Evolutionary conservation across 2,329 filamentous ascomycete species (phyloP).

Genomic region (Truncatella angustata): DNA sequence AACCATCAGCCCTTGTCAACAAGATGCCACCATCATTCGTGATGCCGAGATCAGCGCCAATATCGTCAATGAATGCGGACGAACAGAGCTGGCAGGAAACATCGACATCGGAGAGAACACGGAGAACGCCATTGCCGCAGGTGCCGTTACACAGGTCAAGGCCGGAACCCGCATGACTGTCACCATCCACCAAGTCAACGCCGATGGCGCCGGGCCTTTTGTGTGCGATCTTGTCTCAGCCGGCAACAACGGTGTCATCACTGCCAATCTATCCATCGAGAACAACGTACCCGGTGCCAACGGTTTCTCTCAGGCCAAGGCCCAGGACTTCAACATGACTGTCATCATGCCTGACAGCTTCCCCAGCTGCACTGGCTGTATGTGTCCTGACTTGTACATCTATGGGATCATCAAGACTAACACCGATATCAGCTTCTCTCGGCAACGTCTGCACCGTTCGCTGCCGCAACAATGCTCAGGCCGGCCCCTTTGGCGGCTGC

Average conservation of each 20-base stretch:
- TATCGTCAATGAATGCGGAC: conserved; percentile 59
- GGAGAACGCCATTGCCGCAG: conserved; percentile 46
- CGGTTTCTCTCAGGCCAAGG: conserved; percentile 55
- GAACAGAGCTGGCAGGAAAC: conserved; percentile 58
- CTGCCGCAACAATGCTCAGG: conserved; percentile 56
- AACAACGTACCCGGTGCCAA: conserved; percentile 60
- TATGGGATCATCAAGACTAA: too few species aligned
- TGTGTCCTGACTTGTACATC: too few species aligned
- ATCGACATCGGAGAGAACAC: conserved; percentile 60
- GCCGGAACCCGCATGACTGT: conserved; percentile 43
- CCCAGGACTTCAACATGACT: conserved; percentile 55
- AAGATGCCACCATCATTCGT: conserved; percentile 62
- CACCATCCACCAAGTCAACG: conserved; percentile 53
- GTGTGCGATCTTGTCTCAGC: conserved; percentile 51
- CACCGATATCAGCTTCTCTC: conserved; percentile 40
- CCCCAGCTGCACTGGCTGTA: conserved; percentile 47
- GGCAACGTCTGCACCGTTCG: conserved; percentile 59
- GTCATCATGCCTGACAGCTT: conserved; percentile 50
- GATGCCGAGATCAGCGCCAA: conserved; percentile 52
- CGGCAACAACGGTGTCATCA: conserved; percentile 40
- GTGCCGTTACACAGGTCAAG: conserved; percentile 47
- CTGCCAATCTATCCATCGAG: conserved; percentile 48
- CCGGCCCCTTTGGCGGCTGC: conserved; percentile 58
- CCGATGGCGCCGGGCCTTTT: conserved; percentile 54
- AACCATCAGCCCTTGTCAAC: conserved; percentile 63